Evolutionary conservation across 176 grass and related monocot genomes (phyloP).

Genomic region (Guadua angustifolia): DNA sequence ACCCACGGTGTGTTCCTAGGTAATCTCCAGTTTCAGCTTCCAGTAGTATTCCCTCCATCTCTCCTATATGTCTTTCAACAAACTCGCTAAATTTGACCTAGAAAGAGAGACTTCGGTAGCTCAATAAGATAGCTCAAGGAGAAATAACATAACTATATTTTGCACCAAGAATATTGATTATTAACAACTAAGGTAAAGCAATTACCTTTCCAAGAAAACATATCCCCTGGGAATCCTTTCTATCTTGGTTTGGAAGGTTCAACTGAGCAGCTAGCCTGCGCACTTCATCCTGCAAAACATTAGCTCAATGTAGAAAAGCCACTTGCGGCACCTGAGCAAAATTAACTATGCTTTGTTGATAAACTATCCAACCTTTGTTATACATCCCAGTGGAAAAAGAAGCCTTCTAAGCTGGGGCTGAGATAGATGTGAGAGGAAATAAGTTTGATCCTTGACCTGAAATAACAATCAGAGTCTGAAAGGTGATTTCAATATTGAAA

Average conservation of each 20-base stretch:
- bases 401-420: constrained; percentile 83
- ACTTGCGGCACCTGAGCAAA: not conserved
- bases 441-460: constrained; percentile 96
- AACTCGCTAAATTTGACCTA: constrained; percentile 98
- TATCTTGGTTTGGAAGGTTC: constrained; percentile 79
- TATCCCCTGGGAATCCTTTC: constrained; percentile 98
- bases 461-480: constrained; percentile 35
- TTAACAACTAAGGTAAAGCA: constrained; percentile 12
- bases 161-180: not conserved
- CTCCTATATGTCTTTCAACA: constrained; percentile 90
- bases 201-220: constrained; percentile 96
- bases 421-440: constrained; percentile 96
- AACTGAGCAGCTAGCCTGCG: constrained; percentile 69
- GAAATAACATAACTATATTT: constrained; percentile 20
- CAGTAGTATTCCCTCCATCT: constrained; percentile 77
- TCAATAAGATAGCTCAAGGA: not conserved
- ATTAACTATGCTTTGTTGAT: constrained; percentile 1
- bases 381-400: constrained; percentile 88
- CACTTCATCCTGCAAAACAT: constrained; percentile 73
- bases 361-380: constrained; percentile 65
- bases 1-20: constrained; percentile 78
- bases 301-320: constrained; percentile 20
- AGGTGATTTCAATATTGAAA: constrained; percentile 33
- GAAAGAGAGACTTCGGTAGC: constrained; percentile 30
- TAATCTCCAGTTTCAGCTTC: constrained; percentile 97